Evolutionary conservation across 495 filamentous ascomycete genomes (phyloP).

Genomic region (Podospora didyma): DNA sequence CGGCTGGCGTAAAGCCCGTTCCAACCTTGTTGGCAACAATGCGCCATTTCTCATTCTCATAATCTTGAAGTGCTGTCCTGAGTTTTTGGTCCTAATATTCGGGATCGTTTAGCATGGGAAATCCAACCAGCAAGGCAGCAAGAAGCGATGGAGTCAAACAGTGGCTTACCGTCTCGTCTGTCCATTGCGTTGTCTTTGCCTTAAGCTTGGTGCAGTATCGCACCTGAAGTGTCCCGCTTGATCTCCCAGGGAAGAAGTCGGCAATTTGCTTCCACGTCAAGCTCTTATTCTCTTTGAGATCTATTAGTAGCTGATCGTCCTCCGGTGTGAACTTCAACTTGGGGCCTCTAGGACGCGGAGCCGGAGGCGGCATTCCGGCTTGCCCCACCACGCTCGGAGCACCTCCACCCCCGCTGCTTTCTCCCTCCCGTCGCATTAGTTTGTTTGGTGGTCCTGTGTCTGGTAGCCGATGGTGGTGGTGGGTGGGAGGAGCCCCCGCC

Average conservation of each 20-base stretch:
- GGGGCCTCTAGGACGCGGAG: constrained; percentile 69
- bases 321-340: constrained; percentile 89
- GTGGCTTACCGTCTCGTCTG: constrained; percentile 75
- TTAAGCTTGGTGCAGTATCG: constrained; percentile 92
- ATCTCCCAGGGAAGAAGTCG: constrained; percentile 87
- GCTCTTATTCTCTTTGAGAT: constrained; percentile 87
- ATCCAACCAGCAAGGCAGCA: neutral
- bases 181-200: constrained; percentile 88
- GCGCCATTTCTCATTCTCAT: constrained; percentile 87
- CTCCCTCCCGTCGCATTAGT: constrained; percentile 50
- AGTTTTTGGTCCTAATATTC: constrained; percentile 66
- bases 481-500: constrained; percentile 41
- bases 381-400: constrained; percentile 74
- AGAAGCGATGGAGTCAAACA: neutral
- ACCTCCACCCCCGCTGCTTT: constrained; percentile 39
- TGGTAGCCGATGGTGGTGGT: constrained; percentile 73
- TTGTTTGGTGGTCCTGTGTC: constrained; percentile 57
- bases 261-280: constrained; percentile 95
- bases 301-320: constrained; percentile 78
- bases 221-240: constrained; percentile 84
- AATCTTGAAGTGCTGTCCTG: constrained; percentile 74
- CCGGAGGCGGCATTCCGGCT: constrained; percentile 76
- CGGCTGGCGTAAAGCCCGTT: constrained; percentile 74
- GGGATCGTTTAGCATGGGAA: constrained; percentile 12
- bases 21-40: constrained; percentile 84